Evolutionary conservation across 1,284 basidiomycete genomes (phyloP), one percentile per base, ranked within the genome.

Genomic region (Austroboletus niveus): DNA sequence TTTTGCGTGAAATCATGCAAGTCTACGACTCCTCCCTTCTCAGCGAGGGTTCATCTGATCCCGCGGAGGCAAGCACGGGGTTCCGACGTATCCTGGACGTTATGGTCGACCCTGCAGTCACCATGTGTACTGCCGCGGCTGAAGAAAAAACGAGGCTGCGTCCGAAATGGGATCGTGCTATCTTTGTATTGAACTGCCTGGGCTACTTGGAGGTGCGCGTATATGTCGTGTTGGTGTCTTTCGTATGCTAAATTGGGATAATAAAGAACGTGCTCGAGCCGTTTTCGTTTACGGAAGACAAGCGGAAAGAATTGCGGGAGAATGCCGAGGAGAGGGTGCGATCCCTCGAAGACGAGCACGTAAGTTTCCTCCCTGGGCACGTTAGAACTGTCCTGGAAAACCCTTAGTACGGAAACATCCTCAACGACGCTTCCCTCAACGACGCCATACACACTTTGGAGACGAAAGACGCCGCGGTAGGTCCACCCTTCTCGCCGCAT

Each of bases 1-100:
- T 92, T 52, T 76, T 97, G 6, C 85, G 89, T 24, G 93, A 97
- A 65, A 85, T 97, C 59, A 89, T 95, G 80, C 70, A 78, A 0
- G 92, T 97, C 8, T 94, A 95, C 67, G 85, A 91, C 44, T 87
- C 89, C 0, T 92, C 91, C 0, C 76, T 94, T 31, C 73, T 89
- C 8, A 78, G 80, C 38, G 81, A 84, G 57, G 70, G 74, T 17
- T 73, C 77, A 31, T 48, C 55, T 2, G 45, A 48, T 34, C 31
- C 42, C 8, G 42, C 51, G 0, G 60, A 54, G 38, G 60, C 53
- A 31, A 48, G 3, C 29, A 49, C 43, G 3, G 55, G 64, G 20
- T 65, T 95, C 63, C 72, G 77, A 30, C 79, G 80, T 42, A 84
- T 95, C 27, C 72, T 95, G 15, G 86, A 93, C 58, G 79, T 85